Evolutionary conservation across 768 basidiomycete species (phyloP).

Genomic region (Leccinum uliginosum): DNA sequence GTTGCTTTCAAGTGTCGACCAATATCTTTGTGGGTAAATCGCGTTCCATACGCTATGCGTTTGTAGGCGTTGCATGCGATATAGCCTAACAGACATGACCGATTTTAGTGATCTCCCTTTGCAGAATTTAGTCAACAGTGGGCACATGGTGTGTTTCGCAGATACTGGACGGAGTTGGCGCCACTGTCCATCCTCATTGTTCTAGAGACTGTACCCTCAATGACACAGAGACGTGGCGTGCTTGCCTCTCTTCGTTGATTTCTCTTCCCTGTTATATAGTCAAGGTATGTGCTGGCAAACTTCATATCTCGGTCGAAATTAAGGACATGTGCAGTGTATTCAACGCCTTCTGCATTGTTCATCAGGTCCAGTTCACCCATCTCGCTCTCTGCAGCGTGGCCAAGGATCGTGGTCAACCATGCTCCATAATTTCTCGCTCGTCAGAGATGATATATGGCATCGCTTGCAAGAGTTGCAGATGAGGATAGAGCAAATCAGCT

Average conservation of each 20-base stretch:
- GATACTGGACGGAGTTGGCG: conserved; percentile 9
- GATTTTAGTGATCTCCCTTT: not conserved
- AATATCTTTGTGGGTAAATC: conserved; percentile 3
- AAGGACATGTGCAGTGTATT: conserved; percentile 15
- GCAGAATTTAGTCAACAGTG: not conserved
- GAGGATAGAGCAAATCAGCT: conserved; percentile 3
- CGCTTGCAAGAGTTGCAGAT: conserved; percentile 12
- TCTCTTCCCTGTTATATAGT: conserved; percentile 13
- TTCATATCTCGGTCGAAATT: conserved; percentile 6
- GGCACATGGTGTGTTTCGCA: conserved; percentile 1
- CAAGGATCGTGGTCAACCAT: not conserved
- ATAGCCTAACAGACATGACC: not conserved
- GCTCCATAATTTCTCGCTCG: not conserved
- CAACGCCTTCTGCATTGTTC: conserved; percentile 4
- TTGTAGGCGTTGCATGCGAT: conserved; percentile 1
- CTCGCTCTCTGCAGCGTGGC: not conserved
- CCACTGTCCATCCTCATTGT: conserved; percentile 3
- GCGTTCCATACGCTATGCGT: conserved; percentile 4
- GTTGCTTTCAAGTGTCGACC: conserved; percentile 9
- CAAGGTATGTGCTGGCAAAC: conserved; percentile 11
- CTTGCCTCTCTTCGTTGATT: not conserved
- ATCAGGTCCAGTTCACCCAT: not conserved
- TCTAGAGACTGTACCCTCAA: not conserved
- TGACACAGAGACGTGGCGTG: conserved; percentile 5
- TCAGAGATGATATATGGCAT: not conserved